Conservation (phyloP, 331 rosid genomes). For the Acacia pycnantha region DNA sequence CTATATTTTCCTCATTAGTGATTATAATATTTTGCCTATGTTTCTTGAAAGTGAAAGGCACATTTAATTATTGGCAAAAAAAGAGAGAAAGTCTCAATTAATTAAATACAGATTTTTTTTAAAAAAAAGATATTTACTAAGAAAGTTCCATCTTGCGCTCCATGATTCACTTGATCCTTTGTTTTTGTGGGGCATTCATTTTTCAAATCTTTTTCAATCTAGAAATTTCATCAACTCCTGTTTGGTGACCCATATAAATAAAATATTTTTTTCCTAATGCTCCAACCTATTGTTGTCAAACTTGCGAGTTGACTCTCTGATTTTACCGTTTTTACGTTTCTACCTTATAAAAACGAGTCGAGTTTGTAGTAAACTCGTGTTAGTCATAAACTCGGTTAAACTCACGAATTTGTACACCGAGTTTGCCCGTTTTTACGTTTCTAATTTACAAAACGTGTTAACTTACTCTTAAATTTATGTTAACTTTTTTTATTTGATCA, state of each 20-base stretch:
- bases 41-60: slow-evolving; percentile 27
- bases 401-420: too few relatives aligned
- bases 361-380: too few relatives aligned
- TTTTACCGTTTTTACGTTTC: too few relatives aligned
- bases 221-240: not conserved
- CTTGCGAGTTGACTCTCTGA: too few relatives aligned
- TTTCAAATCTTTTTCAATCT: not conserved
- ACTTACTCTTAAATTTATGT: too few relatives aligned
- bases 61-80: not conserved
- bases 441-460: too few relatives aligned
- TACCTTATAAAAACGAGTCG: too few relatives aligned
- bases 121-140: not conserved
- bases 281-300: too few relatives aligned
- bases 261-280: too few relatives aligned
- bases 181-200: not conserved
- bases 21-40: not conserved
- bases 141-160: not conserved
- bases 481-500: too few relatives aligned
- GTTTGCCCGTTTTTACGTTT: too few relatives aligned
- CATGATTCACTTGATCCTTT: not conserved
- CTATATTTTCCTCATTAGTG: not conserved
- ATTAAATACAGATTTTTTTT: not conserved
- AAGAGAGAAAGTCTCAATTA: not conserved
- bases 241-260: not conserved
- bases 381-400: too few relatives aligned